Evolutionary conservation across 257 asterid species (phyloP).

Genomic region (Forsythia suspensa): DNA sequence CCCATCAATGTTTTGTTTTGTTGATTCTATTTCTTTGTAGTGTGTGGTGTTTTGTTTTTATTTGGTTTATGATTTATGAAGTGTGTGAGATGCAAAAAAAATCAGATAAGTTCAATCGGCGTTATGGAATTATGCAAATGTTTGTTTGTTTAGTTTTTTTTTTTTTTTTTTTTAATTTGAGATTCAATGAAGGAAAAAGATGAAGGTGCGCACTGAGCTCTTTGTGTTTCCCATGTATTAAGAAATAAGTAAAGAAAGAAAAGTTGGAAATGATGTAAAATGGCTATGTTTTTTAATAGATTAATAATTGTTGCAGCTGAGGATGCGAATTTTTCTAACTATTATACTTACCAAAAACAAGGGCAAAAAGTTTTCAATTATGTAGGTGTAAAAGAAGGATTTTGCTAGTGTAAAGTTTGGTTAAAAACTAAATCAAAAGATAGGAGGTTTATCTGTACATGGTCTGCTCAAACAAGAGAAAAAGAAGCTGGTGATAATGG

Average conservation of each 20-base stretch:
- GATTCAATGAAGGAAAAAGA: not conserved
- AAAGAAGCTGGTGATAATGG: not conserved
- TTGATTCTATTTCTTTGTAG: not conserved
- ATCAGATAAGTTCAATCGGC: not conserved
- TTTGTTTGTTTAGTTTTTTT: not conserved
- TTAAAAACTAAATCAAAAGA: not conserved
- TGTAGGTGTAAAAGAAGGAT: not conserved
- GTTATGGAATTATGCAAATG: not conserved
- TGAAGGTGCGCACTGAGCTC: slow-evolving; percentile 13
- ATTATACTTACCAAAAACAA: not conserved
- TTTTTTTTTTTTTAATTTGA: not conserved
- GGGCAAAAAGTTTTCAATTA: not conserved
- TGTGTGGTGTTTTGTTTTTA: not conserved
- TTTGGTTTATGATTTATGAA: slow-evolving; percentile 2
- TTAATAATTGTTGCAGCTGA: slow-evolving; percentile 10
- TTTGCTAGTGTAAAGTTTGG: not conserved
- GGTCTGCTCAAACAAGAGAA: not conserved
- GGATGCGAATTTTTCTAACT: not conserved
- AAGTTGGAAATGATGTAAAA: not conserved
- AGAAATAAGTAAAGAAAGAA: not conserved
- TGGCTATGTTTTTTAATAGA: slow-evolving; percentile 6
- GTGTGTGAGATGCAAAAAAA: slow-evolving; percentile 15
- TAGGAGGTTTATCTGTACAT: not conserved
- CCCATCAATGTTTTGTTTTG: slow-evolving; percentile 22
- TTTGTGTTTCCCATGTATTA: not conserved